A percentile compares a stretch with the other conserved stretches of the same genome.
Evolutionary conservation across 2,329 filamentous ascomycete genomes (phyloP).

Genomic region (Colletotrichum magnum): DNA sequence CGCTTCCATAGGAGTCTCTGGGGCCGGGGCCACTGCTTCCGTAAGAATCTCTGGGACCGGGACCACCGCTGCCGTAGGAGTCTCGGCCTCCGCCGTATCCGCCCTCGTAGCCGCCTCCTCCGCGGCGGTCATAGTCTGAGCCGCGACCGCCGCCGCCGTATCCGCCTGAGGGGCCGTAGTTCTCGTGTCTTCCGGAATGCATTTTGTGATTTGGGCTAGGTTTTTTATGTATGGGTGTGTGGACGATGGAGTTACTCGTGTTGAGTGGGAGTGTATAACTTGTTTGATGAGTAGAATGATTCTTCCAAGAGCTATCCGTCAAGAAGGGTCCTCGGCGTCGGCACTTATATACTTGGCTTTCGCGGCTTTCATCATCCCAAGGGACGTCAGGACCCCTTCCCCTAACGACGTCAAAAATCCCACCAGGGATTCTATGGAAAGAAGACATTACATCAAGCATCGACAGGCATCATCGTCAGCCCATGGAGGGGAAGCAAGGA

Average conservation of each 20-base stretch:
- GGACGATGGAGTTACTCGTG: background rate
- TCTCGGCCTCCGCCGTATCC: constrained; percentile 20
- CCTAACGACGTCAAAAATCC: constrained; percentile 31
- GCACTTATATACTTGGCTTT: constrained; percentile 18
- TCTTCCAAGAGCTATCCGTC: background rate
- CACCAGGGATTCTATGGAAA: constrained; percentile 10
- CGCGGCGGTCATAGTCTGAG: constrained; percentile 23
- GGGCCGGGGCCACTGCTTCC: background rate
- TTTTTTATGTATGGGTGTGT: background rate
- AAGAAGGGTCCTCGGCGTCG: background rate
- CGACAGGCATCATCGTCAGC: constrained; percentile 11
- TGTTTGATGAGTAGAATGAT: background rate
- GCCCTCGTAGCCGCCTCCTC: constrained; percentile 18
- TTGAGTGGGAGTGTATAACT: background rate
- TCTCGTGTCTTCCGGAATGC: constrained; percentile 35
- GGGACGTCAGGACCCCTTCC: constrained; percentile 1
- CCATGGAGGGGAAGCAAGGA: background rate
- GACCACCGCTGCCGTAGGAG: background rate
- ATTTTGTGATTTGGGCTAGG: constrained; percentile 5
- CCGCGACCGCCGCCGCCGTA: constrained; percentile 23
- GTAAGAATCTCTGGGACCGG: constrained; percentile 3
- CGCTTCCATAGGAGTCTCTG: background rate
- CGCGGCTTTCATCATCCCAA: constrained; percentile 4
- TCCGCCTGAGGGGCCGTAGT: constrained; percentile 34
- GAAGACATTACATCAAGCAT: constrained; percentile 7